Base-by-base conservation (phyloP, 1,284 basidiomycete genomes). In the Inonotus hispidus region DNA sequence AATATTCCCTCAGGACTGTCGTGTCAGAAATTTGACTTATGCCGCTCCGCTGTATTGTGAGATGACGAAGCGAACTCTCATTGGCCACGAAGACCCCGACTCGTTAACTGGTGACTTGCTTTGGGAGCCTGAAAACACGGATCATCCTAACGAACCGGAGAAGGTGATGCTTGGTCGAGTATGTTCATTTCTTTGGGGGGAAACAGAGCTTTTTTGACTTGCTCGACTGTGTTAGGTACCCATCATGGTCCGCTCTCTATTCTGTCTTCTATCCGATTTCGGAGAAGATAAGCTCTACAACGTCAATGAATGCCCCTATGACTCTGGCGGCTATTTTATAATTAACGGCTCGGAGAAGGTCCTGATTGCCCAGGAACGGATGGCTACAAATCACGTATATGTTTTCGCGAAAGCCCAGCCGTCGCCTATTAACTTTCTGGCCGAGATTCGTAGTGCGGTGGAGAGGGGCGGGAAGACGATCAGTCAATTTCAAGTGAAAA, bases 261-360 rank as follows among this genome's bases (percentile, higher is more conserved):
- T 96, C 78, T 99, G 96, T 75, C 92, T 96, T 65, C 84, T 99
- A 47, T 83, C 88, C 68, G 86, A 80, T 23, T 77, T 98, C 49
- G 81, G 82, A 64, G 92, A 96, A 58, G 82, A 87, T 63, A 89
- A 92, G 68, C 79, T 95, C 53, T 95, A 90, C 73, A 89, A 94
- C 68, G 77, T 98, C 67, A 97, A 97, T 71, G 96, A 99, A 76
- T 99, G 96, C 70, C 96, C 96, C 1, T 96, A 95, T 71, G 97
- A 99, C 74, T 93, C 93, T 59, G 96, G 96, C 72, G 96, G 96
- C 63, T 99, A 99, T 76, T 99, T 99, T 73, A 93, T 99, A 73
- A 98, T 99, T 79, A 99, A 98, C 69, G 96, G 96, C 29, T 99
- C 97, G 1, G 96, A 99, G 75, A 99, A 99, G 75, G 96, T 99